These are phyloP conservation scores for Capronia coronata DNA, from an alignment of 2,329 filamentous ascomycete species.

Conservation along the genomic window DNA sequence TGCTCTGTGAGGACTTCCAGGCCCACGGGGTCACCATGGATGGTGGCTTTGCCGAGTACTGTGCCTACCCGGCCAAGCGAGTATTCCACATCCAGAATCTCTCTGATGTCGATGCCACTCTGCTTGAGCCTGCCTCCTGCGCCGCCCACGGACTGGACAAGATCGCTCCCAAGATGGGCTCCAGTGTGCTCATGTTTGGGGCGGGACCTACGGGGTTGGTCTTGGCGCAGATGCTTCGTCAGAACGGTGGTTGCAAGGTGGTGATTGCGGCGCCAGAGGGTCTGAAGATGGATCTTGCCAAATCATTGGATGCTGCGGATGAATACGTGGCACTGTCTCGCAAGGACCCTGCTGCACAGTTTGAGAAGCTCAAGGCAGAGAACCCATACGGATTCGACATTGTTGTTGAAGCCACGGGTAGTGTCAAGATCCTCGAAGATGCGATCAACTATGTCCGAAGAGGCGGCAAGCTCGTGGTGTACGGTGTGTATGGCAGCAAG, in stretches of 20 bases:
- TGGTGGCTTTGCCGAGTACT: constrained; percentile 68
- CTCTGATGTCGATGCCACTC: constrained; percentile 60
- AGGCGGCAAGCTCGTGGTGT: constrained; percentile 65
- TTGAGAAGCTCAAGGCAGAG: constrained; percentile 55
- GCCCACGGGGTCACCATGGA: constrained; percentile 56
- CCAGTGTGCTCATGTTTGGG: constrained; percentile 59
- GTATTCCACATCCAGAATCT: constrained; percentile 63
- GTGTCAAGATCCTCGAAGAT: constrained; percentile 61
- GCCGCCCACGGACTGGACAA: constrained; percentile 50
- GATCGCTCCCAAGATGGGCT: constrained; percentile 58
- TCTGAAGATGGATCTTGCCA: constrained; percentile 64
- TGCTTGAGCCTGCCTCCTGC: constrained; percentile 64
- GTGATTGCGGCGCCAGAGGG: constrained; percentile 63
- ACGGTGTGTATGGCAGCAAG: constrained; percentile 60
- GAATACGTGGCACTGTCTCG: constrained; percentile 44
- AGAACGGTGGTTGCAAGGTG: constrained; percentile 63
- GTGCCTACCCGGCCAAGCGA: constrained; percentile 43
- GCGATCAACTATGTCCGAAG: constrained; percentile 65
- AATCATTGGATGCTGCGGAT: constrained; percentile 43
- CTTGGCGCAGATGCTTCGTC: constrained; percentile 57
- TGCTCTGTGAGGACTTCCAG: constrained; percentile 64
- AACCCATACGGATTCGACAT: constrained; percentile 70
- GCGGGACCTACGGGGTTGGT: constrained; percentile 61
- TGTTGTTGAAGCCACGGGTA: constrained; percentile 65
- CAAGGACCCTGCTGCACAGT: constrained; percentile 51